phyloP scores from a whole-genome alignment of 768 basidiomycete species.

The Lyophyllum atratum region DNA sequence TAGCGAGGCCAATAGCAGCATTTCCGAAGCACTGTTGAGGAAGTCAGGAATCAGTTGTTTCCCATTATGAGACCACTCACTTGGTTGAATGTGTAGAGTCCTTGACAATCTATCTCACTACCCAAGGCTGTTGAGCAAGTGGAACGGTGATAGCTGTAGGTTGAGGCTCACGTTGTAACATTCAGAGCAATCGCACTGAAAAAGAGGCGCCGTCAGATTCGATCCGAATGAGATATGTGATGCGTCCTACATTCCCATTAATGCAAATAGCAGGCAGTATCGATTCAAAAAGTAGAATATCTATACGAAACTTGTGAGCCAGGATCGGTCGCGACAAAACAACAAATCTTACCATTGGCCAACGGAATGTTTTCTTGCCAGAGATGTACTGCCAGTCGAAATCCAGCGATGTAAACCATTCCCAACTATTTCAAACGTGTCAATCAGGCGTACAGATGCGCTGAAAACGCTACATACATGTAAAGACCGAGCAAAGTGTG shows the following conservation, averaged over 20 bases:
- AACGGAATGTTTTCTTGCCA: constrained; percentile 57
- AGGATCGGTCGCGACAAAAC: not conserved
- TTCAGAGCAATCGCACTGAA: constrained; percentile 58
- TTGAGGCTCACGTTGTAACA: constrained; percentile 45
- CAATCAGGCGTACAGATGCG: constrained; percentile 3
- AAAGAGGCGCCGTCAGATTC: not conserved
- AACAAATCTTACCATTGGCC: constrained; percentile 58
- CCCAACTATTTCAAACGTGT: constrained; percentile 49
- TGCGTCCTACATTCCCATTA: constrained; percentile 64
- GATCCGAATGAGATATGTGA: constrained; percentile 2
- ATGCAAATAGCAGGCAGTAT: constrained; percentile 62
- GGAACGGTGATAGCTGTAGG: not conserved
- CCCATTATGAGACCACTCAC: constrained; percentile 25
- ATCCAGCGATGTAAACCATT: constrained; percentile 59
- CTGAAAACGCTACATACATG: constrained; percentile 38
- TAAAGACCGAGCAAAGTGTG: constrained; percentile 63
- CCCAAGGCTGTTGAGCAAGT: not conserved
- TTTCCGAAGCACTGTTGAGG: constrained; percentile 52
- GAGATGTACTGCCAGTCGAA: constrained; percentile 68
- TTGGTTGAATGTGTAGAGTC: constrained; percentile 68
- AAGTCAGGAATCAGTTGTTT: not conserved
- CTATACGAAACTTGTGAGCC: constrained; percentile 30
- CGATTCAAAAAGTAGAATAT: constrained; percentile 72
- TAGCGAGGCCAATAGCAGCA: constrained; percentile 67
- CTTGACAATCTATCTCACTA: constrained; percentile 63